Evolutionary conservation across 495 filamentous ascomycete species (phyloP), one percentile per base, ranked within the genome.

Genomic region (Xylaria bambusicola): DNA sequence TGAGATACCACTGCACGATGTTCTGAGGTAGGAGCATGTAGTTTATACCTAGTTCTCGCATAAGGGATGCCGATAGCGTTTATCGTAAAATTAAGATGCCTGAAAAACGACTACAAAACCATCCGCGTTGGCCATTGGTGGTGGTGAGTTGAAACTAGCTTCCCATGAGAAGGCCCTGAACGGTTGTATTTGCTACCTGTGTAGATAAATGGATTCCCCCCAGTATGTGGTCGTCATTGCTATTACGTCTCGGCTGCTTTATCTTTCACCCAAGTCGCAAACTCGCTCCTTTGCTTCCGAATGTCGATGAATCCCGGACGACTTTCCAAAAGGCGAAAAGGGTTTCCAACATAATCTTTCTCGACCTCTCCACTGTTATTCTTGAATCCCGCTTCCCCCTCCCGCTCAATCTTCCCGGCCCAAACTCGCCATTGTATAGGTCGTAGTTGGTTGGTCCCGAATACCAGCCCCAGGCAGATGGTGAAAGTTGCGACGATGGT

Each of bases 341-440:
- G 78, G 64, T 85, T 82, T n/a, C 77, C 78, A 17, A 82, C 60
- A 48, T 71, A 79, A 31, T 81, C 75, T 69, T 77, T 80, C 48
- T 78, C 77, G 13, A 75, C 72, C 52, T 73, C 65, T 62, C 91
- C 90, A 71, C 85, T 81, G 60, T 83, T 84, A 77, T 88, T 84
- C 70, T 84, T 78, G 65, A 92, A 93, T 2, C 86, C 84, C 52
- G 78, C 68, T 81, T 80, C 79, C 77, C 87, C 79, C 82, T 92
- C 87, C 56, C 80, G 81, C 75, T 95, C 90, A 60, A 91, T 86
- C 73, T 90, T 83, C 47, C 90, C 89, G 24, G 89, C 89, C 91
- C 91, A 95, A 58, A 88, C 86, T 21, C 85, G 83, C 88, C 89
- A 92, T 71, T 85, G 86, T 58, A 93, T 87, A 1, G 90, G 89